phyloP scores from a whole-genome alignment of 805 yeast species.

The Schwanniomyces sp. region DNA sequence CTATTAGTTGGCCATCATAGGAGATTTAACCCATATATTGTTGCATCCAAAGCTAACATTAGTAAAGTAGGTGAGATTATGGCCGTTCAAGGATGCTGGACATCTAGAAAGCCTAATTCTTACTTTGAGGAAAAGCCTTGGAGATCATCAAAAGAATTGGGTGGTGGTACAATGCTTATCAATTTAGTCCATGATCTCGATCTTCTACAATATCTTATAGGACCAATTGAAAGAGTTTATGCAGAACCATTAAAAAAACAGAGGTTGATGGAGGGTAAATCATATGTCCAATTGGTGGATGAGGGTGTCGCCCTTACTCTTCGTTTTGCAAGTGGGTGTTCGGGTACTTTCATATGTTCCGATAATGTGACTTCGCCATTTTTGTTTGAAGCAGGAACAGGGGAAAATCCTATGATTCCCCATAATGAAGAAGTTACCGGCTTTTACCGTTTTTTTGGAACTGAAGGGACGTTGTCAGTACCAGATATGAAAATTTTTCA shows the following conservation, averaged over 20 bases:
- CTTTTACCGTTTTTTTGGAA: conserved; percentile 39
- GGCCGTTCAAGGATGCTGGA: conserved; percentile 44
- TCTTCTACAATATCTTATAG: conserved; percentile 38
- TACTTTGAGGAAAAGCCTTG: conserved; percentile 38
- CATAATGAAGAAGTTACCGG: conserved; percentile 28
- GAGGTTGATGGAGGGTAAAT: conserved; percentile 13
- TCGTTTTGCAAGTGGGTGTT: conserved; percentile 35
- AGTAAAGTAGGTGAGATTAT: conserved; percentile 28
- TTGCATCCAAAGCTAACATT: conserved; percentile 35
- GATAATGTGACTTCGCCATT: conserved; percentile 43
- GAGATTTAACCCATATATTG: conserved; percentile 41
- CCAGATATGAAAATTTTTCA: conserved; percentile 42
- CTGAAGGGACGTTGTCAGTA: conserved; percentile 37
- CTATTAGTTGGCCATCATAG: conserved; percentile 44
- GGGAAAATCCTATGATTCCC: conserved; percentile 44
- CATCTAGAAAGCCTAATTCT: conserved; percentile 31
- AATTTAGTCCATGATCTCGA: conserved; percentile 44
- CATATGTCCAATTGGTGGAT: conserved; percentile 25
- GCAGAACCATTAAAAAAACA: conserved; percentile 38
- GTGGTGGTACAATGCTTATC: conserved; percentile 42
- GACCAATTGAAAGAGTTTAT: conserved; percentile 38
- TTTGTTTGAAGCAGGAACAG: conserved; percentile 42
- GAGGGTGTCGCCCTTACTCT: conserved; percentile 44
- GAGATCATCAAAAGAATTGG: conserved; percentile 33
- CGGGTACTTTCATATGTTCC: conserved; percentile 42